A percentile compares a stretch with the other conserved stretches of the same genome.
Conservation (phyloP, 164 flowering plant species). For the Nymphaea thermarum region DNA sequence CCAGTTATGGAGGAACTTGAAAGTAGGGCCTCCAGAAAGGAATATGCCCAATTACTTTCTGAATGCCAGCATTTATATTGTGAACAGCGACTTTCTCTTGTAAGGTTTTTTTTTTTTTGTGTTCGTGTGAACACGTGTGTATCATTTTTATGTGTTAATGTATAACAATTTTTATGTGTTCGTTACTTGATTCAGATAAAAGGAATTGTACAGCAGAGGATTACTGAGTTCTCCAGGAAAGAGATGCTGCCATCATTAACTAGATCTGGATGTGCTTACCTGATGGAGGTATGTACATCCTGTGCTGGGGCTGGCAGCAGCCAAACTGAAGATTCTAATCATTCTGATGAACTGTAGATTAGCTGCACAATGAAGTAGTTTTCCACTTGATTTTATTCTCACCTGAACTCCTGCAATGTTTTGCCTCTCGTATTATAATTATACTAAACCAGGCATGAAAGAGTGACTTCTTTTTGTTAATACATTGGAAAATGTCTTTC, state of each 20-base stretch:
- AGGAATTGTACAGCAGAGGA: conserved; percentile 80
- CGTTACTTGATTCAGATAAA: conserved; percentile 15
- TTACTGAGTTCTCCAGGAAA: conserved; percentile 85
- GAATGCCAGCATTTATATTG: conserved; percentile 94
- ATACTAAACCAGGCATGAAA: too few species aligned
- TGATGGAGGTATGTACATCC: conserved; percentile 56
- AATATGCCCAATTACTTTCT: conserved; percentile 65
- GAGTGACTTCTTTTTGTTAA: too few species aligned
- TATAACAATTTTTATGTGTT: background rate
- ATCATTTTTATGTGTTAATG: background rate
- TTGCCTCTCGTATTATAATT: background rate
- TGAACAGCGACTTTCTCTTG: conserved; percentile 90
- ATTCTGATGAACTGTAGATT: too few species aligned
- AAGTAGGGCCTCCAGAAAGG: conserved; percentile 83
- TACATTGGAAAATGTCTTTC: too few species aligned
- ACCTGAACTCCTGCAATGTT: conserved; percentile 1
- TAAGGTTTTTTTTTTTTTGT: conserved; percentile 18
- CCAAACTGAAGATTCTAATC: too few species aligned
- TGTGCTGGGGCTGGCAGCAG: too few species aligned
- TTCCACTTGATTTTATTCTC: background rate
- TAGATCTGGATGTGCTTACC: conserved; percentile 93
- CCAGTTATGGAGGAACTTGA: conserved; percentile 82
- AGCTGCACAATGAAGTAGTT: too few species aligned
- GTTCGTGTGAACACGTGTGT: background rate
- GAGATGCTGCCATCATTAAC: conserved; percentile 87